Evolutionary conservation across 805 yeast species (phyloP).

Genomic region (Metschnikowia chrysomelidarum): DNA sequence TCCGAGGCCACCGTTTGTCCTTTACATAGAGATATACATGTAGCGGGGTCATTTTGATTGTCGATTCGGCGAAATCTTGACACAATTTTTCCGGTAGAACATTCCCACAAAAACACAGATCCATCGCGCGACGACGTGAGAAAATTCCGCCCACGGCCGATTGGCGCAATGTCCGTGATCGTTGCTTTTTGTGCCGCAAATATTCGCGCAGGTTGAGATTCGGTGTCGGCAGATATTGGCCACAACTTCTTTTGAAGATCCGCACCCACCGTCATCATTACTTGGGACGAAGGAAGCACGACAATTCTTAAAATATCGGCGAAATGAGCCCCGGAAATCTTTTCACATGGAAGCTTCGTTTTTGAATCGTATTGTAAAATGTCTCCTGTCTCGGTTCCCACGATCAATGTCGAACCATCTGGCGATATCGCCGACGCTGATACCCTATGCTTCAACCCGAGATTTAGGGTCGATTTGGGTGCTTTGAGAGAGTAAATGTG

Average conservation of each 20-base stretch:
- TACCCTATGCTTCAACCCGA: slow-evolving; percentile 3
- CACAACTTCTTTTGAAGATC: slow-evolving; percentile 64
- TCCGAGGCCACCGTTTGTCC: slow-evolving; percentile 2
- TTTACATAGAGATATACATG: slow-evolving; percentile 13
- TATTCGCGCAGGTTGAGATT: slow-evolving; percentile 29
- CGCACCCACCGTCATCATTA: slow-evolving; percentile 53
- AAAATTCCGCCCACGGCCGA: slow-evolving; percentile 69
- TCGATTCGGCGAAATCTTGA: slow-evolving; percentile 30
- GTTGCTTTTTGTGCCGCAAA: slow-evolving; percentile 49
- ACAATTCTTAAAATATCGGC: slow-evolving; percentile 41
- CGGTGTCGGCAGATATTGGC: slow-evolving; percentile 37
- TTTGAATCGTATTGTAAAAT: slow-evolving; percentile 9
- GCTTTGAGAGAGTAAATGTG: slow-evolving; percentile 6
- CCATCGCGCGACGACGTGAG: slow-evolving; percentile 57
- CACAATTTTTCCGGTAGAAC: slow-evolving; percentile 52
- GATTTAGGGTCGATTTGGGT: slow-evolving; percentile 5
- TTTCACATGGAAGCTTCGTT: slow-evolving; percentile 1
- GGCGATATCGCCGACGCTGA: slow-evolving; percentile 9
- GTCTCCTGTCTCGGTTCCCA: slow-evolving; percentile 12
- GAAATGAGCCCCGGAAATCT: slow-evolving; percentile 44
- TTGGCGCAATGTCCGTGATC: slow-evolving; percentile 48
- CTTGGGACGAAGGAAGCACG: slow-evolving; percentile 67
- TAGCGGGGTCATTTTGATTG: slow-evolving; percentile 20
- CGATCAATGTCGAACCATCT: slow-evolving; percentile 7
- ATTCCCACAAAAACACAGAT: slow-evolving; percentile 63